These are phyloP conservation scores for Ascosphaera pollenicola DNA, from an alignment of 2,329 filamentous ascomycete genomes.

Conservation along the genomic window DNA sequence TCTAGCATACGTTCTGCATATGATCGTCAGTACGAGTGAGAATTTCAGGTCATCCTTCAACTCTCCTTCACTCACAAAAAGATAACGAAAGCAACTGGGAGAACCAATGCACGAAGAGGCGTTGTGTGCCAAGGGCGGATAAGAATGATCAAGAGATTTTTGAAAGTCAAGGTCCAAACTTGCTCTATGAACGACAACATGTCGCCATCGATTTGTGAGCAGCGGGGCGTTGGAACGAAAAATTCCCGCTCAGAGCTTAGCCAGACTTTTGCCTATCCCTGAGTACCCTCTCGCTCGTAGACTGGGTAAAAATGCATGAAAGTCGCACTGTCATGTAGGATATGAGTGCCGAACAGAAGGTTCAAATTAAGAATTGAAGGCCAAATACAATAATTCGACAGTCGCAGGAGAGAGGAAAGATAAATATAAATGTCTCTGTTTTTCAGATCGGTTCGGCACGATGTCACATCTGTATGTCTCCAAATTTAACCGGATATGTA, in stretches of 20 bases:
- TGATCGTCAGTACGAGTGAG: conserved; percentile 11
- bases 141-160: conserved; percentile 33
- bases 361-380: no score
- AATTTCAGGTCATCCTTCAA: conserved; percentile 2
- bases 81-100: conserved; percentile 31
- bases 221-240: neutral
- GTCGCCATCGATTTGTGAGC: neutral
- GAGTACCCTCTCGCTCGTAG: neutral
- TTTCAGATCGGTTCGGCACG: no score
- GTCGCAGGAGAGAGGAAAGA: no score
- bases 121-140: conserved; percentile 32
- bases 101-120: conserved; percentile 30
- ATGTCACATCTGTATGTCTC: no score
- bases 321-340: neutral
- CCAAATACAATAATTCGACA: no score
- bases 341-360: no score
- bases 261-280: neutral
- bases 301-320: neutral
- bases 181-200: conserved; percentile 20
- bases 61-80: conserved; percentile 14
- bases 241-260: neutral
- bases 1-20: conserved; percentile 42
- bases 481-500: no score
- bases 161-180: conserved; percentile 33
- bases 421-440: no score